phyloP scores from a whole-genome alignment of 257 asterid genomes.

The Fraxinus americana region DNA sequence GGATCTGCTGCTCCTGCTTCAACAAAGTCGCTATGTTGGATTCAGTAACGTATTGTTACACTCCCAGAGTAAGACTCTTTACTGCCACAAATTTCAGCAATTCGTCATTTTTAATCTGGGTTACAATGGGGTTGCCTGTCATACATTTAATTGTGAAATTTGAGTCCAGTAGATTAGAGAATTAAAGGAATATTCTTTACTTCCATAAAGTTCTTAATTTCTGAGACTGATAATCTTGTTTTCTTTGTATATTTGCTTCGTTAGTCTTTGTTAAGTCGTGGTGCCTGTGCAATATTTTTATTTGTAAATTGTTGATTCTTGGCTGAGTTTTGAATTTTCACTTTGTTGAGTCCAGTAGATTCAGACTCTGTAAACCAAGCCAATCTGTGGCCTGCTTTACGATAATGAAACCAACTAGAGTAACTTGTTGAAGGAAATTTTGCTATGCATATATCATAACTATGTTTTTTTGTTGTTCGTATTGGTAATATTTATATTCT shows the following conservation, averaged over 20 bases:
- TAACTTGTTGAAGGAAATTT: neutral
- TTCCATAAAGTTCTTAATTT: neutral
- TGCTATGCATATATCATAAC: neutral
- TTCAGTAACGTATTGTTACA: constrained; percentile 39
- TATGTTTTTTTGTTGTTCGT: neutral
- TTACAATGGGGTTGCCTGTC: neutral
- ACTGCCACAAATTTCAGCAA: neutral
- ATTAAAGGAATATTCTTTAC: neutral
- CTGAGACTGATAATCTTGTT: neutral
- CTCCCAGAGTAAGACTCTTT: constrained; percentile 36
- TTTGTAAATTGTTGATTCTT: neutral
- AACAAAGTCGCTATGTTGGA: constrained; percentile 53
- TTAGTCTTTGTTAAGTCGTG: neutral
- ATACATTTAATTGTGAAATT: neutral
- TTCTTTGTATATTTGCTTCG: neutral
- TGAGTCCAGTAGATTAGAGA: neutral
- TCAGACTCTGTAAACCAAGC: neutral
- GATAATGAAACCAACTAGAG: neutral
- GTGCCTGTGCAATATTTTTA: neutral
- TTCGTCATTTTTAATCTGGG: neutral
- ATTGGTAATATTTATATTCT: neutral
- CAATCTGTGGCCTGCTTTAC: neutral
- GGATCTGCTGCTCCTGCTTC: constrained; percentile 10
- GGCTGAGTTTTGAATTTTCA: neutral
- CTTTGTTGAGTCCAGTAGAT: neutral